Evolutionary conservation across 441 rosid genomes (phyloP), one percentile per base, ranked within the genome.

Genomic region (Populus trichocarpa): DNA sequence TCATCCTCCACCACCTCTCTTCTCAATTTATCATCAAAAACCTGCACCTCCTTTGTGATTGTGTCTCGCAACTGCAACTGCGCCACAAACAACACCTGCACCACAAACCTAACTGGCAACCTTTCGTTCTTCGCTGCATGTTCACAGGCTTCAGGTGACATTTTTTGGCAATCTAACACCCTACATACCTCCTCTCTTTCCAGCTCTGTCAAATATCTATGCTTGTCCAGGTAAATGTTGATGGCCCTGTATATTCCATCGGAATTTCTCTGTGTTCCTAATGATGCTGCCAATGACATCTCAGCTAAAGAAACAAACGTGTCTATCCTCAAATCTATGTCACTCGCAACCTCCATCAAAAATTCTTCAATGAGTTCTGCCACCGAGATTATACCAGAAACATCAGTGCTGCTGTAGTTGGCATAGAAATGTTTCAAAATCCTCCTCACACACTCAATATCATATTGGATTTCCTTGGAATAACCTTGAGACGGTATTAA

Each of bases 171-270:
- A 67, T 93, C 91, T 85, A 95, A 77, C 57, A 90, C 85, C 80
- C 75, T 80, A 65, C 98, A 95, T 20, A 82, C 87, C 81, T 91
- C 91, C 75, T 89, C 90, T 78, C 83, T 93, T 84, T 95, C 95
- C 0, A 77, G 61, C 53, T 88, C 95, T 38, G 90, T 89, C 77
- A 93, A 75, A 78, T 74, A 42, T 42, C 79, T 76, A 78, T 88
- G 95, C 84, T 80, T 90, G 75, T 89, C 93, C 77, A 95, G 80
- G 89, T 85, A 95, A 53, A 87, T 81, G 76, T 92, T 88, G 2
- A 95, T 79, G 0, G 97, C 99, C 42, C 84, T 82, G 88, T 93
- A 95, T 61, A 92, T 83, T 80, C 93, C 95, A 79, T 95, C 95
- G 2, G 88, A 89, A 75, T 83, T 88, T 61, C 83, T 82, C 22